A percentile compares a stretch with the other conserved stretches of the same genome.
Conservation (phyloP, 2,329 filamentous ascomycete species). For the Xylariaceae sp. region DNA sequence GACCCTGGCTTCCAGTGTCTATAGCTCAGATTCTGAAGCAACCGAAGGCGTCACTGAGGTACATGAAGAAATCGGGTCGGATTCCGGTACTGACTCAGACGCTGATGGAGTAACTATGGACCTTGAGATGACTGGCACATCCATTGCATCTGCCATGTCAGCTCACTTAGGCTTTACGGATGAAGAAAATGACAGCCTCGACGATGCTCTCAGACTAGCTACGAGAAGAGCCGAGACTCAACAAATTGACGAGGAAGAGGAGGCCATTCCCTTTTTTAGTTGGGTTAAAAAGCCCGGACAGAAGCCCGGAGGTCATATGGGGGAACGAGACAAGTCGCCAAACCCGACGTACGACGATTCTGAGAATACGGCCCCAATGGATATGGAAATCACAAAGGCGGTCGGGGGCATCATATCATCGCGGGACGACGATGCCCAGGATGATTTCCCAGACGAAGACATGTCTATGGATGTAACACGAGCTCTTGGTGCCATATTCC, state of each 20-base stretch:
- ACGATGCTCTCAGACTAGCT: conserved; percentile 73
- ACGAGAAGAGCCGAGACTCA: conserved; percentile 71
- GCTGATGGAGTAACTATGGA: conserved; percentile 75
- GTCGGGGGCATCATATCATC: conserved; percentile 51
- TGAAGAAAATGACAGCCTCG: conserved; percentile 68
- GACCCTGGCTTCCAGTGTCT: conserved; percentile 71
- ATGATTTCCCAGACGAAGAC: conserved; percentile 55
- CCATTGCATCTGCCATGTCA: conserved; percentile 58
- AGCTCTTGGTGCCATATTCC: conserved; percentile 74
- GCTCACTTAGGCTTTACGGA: conserved; percentile 49
- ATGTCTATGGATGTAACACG: conserved; percentile 94
- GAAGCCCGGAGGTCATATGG: conserved; percentile 26
- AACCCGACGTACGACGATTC: conserved; percentile 21
- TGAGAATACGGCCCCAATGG: conserved; percentile 43
- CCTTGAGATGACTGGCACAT: conserved; percentile 68
- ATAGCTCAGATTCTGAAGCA: conserved; percentile 62
- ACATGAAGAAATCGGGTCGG: conserved; percentile 44
- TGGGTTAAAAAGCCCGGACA: conserved; percentile 59
- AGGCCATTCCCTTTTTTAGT: conserved; percentile 71
- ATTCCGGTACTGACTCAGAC: conserved; percentile 51
- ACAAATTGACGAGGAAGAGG: conserved; percentile 61
- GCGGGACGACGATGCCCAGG: conserved; percentile 35
- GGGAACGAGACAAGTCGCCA: conserved; percentile 45
- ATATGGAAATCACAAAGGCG: conserved; percentile 54
- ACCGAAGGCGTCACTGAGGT: conserved; percentile 53